Base-by-base conservation (phyloP, 2,329 filamentous ascomycete species). In the Sporothrix sp. region DNA sequence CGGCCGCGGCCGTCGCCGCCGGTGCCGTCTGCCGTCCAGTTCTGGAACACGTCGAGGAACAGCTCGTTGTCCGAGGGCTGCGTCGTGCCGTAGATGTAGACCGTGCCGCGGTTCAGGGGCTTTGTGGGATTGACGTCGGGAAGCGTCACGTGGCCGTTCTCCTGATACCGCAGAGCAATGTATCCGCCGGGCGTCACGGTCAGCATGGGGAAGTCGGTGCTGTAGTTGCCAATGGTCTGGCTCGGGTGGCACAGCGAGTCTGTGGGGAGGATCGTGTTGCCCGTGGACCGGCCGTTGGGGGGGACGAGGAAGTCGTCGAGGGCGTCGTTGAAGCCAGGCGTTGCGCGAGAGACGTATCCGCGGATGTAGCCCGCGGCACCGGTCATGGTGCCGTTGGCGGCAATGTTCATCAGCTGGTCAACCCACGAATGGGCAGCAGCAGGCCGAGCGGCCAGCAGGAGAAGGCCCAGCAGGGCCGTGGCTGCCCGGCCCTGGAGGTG, bases 1-100 rank as follows among this genome's bases (percentile, higher is more conserved):
- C 73, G 72, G 28, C 93, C 93, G 36, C 84, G 80, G 44, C 78
- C 74, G 63, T 96, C 82, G 20, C 90, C 91, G 18, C 90, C 89
- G 6, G 77, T 84, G 54, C 90, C 90, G 51, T 87, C 81, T 16
- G 73, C 65, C 42, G 81, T 95, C 93, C 93, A 97, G 30, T 72
- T 65, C 47, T 83, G 72, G 57, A 95, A 81, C 30, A 96, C 83
- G 61, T 88, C 80, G 33, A 67, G 65, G 48, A 75, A 64, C 37
- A 64, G 70, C 58, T 78, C 75, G 42, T 67, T 57, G 45, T 66
- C 62, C 49, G 72, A 74, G 51, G 83, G 78, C 48, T 82, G 50
- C 1, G 71, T 70, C 1, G 85, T 89, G 50, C 82, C 85, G 63
- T 89, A 90, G 54, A 90, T 73, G 63, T 78, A 88, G 52, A 89